Conservation (phyloP, 2,329 filamentous ascomycete species). For the Shiraia bambusicola region DNA sequence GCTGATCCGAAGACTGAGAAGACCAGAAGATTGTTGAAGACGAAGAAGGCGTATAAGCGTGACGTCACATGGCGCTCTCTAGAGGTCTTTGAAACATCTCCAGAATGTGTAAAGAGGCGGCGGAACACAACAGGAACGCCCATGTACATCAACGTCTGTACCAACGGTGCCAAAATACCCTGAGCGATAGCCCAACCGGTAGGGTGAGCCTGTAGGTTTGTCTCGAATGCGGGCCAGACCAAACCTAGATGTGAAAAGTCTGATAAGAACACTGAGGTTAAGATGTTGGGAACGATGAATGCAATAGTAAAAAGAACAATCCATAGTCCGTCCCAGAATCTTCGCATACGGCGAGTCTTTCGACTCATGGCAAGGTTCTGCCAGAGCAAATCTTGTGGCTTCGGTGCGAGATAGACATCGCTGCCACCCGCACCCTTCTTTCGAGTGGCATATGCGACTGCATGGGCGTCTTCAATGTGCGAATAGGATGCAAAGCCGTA, state of each 20-base stretch:
- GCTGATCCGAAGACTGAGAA: constrained; percentile 88
- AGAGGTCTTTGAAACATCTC: constrained; percentile 88
- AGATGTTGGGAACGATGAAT: constrained; percentile 87
- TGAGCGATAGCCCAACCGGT: constrained; percentile 83
- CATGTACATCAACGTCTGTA: constrained; percentile 84
- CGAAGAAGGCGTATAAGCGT: constrained; percentile 94
- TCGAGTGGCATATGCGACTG: constrained; percentile 72
- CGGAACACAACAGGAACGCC: constrained; percentile 88
- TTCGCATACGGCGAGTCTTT: constrained; percentile 66
- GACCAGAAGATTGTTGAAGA: constrained; percentile 93
- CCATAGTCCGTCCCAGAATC: constrained; percentile 81
- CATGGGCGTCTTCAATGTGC: constrained; percentile 82
- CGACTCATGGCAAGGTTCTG: constrained; percentile 79
- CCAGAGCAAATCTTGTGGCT: constrained; percentile 93
- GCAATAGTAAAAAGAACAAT: constrained; percentile 75
- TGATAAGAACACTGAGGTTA: constrained; percentile 90
- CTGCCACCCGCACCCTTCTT: constrained; percentile 79
- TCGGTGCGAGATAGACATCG: constrained; percentile 75
- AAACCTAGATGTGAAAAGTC: constrained; percentile 78
- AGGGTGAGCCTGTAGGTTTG: constrained; percentile 62
- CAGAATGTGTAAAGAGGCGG: constrained; percentile 76
- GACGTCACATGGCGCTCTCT: constrained; percentile 82
- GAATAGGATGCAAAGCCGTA: constrained; percentile 95
- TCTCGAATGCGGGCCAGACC: constrained; percentile 77
- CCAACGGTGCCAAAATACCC: constrained; percentile 82